Evolutionary conservation across 2,329 filamentous ascomycete genomes (phyloP).

Genomic region (Claviceps digitariae): DNA sequence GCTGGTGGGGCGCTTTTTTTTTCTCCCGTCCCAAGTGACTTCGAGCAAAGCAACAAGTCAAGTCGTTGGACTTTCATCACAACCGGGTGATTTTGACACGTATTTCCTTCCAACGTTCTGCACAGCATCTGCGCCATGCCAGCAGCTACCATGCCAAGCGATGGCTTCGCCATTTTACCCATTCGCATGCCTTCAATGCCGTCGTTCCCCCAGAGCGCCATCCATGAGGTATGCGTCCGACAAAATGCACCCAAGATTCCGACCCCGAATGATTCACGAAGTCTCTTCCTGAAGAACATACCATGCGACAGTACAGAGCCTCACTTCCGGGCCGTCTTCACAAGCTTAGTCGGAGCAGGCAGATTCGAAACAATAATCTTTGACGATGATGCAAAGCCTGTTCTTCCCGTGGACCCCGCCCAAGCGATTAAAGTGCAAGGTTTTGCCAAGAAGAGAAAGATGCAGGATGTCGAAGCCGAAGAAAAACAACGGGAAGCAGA

Average conservation of each 20-base stretch:
- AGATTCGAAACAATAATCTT: constrained; percentile 69
- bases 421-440: constrained; percentile 28
- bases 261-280: constrained; percentile 59
- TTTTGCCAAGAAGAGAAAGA: constrained; percentile 27
- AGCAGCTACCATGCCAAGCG: constrained; percentile 14
- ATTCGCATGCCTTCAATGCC: constrained; percentile 51
- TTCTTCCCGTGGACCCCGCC: constrained; percentile 31
- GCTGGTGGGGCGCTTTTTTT: no score
- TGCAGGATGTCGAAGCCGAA: constrained; percentile 39
- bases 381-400: constrained; percentile 41
- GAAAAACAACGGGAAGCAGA: constrained; percentile 41
- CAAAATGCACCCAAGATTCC: constrained; percentile 69
- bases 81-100: not conserved
- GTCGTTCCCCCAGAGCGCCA: constrained; percentile 46
- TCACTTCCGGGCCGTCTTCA: constrained; percentile 65
- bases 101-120: not conserved
- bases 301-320: constrained; percentile 70
- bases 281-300: constrained; percentile 82
- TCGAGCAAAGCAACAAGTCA: not conserved
- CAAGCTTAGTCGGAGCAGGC: constrained; percentile 58
- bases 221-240: constrained; percentile 79
- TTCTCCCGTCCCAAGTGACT: not conserved
- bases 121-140: constrained; percentile 13
- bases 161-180: constrained; percentile 56
- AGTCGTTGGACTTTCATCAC: not conserved